A percentile compares a stretch with the other conserved stretches of the same genome.
Evolutionary conservation across 768 basidiomycete species (phyloP).

Genomic region (Boletus coccyginus): DNA sequence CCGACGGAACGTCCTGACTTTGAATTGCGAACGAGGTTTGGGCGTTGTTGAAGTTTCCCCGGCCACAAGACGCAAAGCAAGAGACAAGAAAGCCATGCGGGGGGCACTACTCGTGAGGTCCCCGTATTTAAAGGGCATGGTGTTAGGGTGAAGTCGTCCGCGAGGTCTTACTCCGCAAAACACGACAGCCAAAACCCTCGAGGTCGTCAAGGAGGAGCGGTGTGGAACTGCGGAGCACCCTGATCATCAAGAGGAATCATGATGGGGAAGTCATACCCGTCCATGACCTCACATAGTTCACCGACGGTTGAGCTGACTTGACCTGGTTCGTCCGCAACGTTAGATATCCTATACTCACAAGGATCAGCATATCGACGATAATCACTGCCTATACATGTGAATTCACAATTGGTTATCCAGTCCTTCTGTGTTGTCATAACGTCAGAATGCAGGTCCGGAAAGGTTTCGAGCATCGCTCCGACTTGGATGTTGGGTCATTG

Average conservation of each 20-base stretch:
- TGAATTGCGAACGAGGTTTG: conserved; percentile 30
- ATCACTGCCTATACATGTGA: no score
- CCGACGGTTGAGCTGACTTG: conserved; percentile 1
- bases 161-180: conserved; percentile 19
- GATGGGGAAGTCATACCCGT: conserved; percentile 13
- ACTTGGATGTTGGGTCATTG: neutral
- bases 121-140: conserved; percentile 28
- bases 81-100: conserved; percentile 24
- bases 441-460: neutral
- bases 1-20: conserved; percentile 20
- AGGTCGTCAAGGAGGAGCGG: conserved; percentile 18
- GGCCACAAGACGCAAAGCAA: conserved; percentile 21
- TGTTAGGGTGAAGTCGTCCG: conserved; percentile 13
- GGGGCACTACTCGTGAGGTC: conserved; percentile 11
- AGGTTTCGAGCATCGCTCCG: neutral
- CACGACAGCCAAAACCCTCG: conserved; percentile 17
- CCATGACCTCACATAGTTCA: neutral
- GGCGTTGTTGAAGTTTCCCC: conserved; percentile 23
- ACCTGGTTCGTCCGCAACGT: conserved; percentile 2
- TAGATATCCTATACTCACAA: neutral
- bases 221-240: conserved; percentile 21
- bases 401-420: neutral
- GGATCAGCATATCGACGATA: neutral
- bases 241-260: conserved; percentile 4
- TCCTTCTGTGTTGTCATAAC: neutral